Percentiles rank a stretch among this genome's conserved stretches.
Conservation (phyloP, 805 yeast genomes). For the Saccharomycopsis sp. region DNA sequence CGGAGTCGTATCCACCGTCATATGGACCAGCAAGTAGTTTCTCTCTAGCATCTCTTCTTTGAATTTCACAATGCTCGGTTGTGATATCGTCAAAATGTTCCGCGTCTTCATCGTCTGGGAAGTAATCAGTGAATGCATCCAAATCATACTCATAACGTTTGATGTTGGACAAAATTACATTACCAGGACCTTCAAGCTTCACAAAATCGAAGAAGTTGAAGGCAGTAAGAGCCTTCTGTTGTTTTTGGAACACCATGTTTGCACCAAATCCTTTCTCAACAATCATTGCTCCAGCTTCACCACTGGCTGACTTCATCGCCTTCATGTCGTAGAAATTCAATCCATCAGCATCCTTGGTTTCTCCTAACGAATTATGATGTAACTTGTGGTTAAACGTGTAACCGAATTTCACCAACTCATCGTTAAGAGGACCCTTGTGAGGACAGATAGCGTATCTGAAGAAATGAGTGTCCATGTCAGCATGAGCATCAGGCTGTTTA, state of each 20-base stretch:
- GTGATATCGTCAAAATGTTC: constrained; percentile 1
- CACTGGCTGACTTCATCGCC: constrained; percentile 10
- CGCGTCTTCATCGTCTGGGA: not conserved
- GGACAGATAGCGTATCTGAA: constrained; percentile 83
- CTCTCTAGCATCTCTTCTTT: not conserved
- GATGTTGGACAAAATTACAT: constrained; percentile 64
- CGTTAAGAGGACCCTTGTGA: constrained; percentile 61
- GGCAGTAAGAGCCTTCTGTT: constrained; percentile 3
- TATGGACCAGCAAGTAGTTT: constrained; percentile 23
- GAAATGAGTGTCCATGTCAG: constrained; percentile 86
- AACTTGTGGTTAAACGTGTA: constrained; percentile 66
- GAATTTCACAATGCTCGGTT: not conserved
- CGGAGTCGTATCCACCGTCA: constrained; percentile 41
- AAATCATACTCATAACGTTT: constrained; percentile 86
- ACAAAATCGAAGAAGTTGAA: constrained; percentile 22
- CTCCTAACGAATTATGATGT: constrained; percentile 13
- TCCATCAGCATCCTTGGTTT: not conserved
- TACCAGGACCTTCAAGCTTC: constrained; percentile 22
- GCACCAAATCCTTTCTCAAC: constrained; percentile 25
- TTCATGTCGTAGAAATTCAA: constrained; percentile 9
- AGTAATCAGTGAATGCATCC: constrained; percentile 40
- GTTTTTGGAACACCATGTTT: constrained; percentile 27
- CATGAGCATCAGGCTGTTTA: constrained; percentile 89
- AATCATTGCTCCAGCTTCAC: constrained; percentile 19
- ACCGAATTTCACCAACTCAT: constrained; percentile 65